A percentile compares a stretch with the other conserved stretches of the same genome.
phyloP scores from a whole-genome alignment of 345 rosid genomes.

The Heritiera littoralis region DNA sequence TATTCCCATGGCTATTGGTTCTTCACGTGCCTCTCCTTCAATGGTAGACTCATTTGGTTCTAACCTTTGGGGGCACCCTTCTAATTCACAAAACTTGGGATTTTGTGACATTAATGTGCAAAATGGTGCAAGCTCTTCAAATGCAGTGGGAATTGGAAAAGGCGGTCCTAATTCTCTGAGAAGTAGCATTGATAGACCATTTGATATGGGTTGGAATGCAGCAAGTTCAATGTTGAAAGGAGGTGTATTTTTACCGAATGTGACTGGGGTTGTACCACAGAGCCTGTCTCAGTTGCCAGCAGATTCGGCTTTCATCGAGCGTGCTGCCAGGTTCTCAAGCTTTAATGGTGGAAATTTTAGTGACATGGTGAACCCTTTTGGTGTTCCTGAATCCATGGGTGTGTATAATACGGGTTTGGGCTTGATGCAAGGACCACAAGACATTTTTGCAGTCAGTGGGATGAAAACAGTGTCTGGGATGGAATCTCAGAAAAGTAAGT shows the following conservation, averaged over 20 bases:
- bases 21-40: slow-evolving; percentile 67
- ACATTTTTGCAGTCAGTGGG: slow-evolving; percentile 35
- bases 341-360: slow-evolving; percentile 74
- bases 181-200: slow-evolving; percentile 52
- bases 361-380: slow-evolving; percentile 66
- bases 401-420: slow-evolving; percentile 54
- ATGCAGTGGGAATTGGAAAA: slow-evolving; percentile 40
- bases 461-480: slow-evolving; percentile 37
- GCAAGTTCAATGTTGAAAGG: slow-evolving; percentile 63
- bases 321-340: slow-evolving; percentile 90
- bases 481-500: slow-evolving; percentile 48
- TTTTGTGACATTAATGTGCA: slow-evolving; percentile 57
- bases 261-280: slow-evolving; percentile 54
- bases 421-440: slow-evolving; percentile 56
- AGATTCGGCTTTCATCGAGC: slow-evolving; percentile 90
- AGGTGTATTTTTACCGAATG: slow-evolving; percentile 56
- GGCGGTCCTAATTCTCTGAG: slow-evolving; percentile 50
- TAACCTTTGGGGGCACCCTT: slow-evolving; percentile 65
- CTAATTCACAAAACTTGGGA: slow-evolving; percentile 58
- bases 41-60: slow-evolving; percentile 66
- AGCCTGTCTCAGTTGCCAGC: slow-evolving; percentile 84
- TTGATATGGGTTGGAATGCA: slow-evolving; percentile 74
- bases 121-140: slow-evolving; percentile 41
- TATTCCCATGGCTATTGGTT: slow-evolving; percentile 52
- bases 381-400: slow-evolving; percentile 57